A percentile compares a stretch with the other conserved stretches of the same genome.
These are phyloP conservation scores for Lagenidium sp. DNA, from an alignment of 352 stramenopile genomes.

Conservation along the genomic window DNA sequence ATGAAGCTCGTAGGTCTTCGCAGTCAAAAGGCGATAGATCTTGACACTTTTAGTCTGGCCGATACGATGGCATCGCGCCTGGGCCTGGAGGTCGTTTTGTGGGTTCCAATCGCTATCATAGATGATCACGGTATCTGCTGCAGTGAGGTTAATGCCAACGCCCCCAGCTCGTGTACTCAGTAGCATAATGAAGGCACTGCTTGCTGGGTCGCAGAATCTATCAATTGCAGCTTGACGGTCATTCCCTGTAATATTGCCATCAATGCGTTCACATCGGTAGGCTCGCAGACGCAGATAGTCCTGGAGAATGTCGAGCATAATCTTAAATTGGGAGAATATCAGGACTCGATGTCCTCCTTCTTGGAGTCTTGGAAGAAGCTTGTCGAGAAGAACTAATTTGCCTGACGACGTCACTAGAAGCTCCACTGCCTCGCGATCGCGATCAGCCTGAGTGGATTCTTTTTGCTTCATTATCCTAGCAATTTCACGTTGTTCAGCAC, in stretches of 20 bases:
- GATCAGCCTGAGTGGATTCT: constrained; percentile 31
- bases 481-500: constrained; percentile 77
- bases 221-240: constrained; percentile 94
- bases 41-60: constrained; percentile 92
- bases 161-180: constrained; percentile 97
- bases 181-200: constrained; percentile 93
- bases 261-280: constrained; percentile 97
- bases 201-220: constrained; percentile 70
- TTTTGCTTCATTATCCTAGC: constrained; percentile 48
- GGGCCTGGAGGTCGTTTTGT: constrained; percentile 91
- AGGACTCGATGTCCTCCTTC: constrained; percentile 95
- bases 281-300: constrained; percentile 92
- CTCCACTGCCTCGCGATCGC: constrained; percentile 62
- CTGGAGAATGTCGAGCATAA: constrained; percentile 99
- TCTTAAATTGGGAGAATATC: constrained; percentile 99
- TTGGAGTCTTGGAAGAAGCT: constrained; percentile 95
- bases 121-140: constrained; percentile 87
- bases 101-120: constrained; percentile 99
- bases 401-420: constrained; percentile 93
- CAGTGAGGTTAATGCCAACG: constrained; percentile 97
- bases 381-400: constrained; percentile 99
- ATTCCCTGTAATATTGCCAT: constrained; percentile 96
- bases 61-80: constrained; percentile 90
- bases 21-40: constrained; percentile 88
- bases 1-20: constrained; percentile 91